Evolutionary conservation across 768 basidiomycete genomes (phyloP), one percentile per base, ranked within the genome.

Genomic region (Collybia mongolica): DNA sequence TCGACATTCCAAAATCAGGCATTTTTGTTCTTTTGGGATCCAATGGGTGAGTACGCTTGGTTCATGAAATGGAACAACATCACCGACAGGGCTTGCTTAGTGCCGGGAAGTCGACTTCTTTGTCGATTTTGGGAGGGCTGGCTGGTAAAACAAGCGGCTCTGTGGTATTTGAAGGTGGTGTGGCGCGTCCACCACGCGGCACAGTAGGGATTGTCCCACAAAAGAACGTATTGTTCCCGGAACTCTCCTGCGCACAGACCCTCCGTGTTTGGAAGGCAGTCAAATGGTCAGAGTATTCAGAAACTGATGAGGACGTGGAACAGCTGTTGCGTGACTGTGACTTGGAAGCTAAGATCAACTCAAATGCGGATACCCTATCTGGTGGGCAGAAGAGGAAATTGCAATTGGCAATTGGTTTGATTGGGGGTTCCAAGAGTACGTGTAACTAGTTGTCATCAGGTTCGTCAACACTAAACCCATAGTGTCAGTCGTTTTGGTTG

Each of bases 381-480:
- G 90, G 90, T 1, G 90, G 90, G 6, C 89, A 92, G 70, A 91
- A 90, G 70, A 65, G 90, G 59, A 91, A 91, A 66, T 68, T 92
- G 20, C 90, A 92, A 57, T 71, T 91, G n/a, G 90, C 90, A 0
- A 84, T 89, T 57, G 89, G 89, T 9, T 70, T 92, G 9, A 72
- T 90, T 20, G 88, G 88, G 4, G 88, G 88, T 1, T 89, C 88
- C 0, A 82, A 80, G 60, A 81, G 83, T 86, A 56, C 46, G 80
- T 69, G 5, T 1, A 35, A 12, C 35, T 20, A 47, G 22, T 48
- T 54, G 37, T 44, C 42, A 20, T 12, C 11, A 14, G 5, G n/a
- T 36, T 6, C 46, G 44, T 51, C 39, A 15, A 32, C 14, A 12
- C 11, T n/a, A 18, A 54, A 54, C 20, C 46, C 50, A 23, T 42